Evolutionary conservation across 192 early-diverging fungal genomes (phyloP).

Genomic region (Coemansia sp.): DNA sequence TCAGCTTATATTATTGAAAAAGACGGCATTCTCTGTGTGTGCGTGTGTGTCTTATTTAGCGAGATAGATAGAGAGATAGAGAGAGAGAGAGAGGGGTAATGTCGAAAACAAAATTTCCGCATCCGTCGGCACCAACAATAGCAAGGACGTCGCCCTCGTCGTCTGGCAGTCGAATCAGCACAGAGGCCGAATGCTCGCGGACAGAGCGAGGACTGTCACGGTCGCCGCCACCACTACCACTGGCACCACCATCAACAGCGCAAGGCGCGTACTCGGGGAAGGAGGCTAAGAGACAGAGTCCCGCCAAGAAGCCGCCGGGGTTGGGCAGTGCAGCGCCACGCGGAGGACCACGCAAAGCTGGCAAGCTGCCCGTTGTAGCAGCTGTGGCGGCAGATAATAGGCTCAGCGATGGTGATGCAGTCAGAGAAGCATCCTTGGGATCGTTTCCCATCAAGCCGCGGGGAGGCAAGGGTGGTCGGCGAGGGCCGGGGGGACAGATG

Average conservation of each 20-base stretch:
- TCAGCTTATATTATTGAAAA: too few species aligned
- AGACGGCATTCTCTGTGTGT: too few species aligned
- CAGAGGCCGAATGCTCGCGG: not conserved
- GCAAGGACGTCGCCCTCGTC: constrained; percentile 5
- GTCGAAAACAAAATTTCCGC: constrained; percentile 53
- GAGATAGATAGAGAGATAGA: too few species aligned
- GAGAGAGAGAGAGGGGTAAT: constrained; percentile 7
- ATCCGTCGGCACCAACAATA: constrained; percentile 56
- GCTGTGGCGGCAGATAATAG: not conserved
- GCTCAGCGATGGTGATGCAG: too few species aligned
- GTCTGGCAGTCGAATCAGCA: not conserved
- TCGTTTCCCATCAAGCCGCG: too few species aligned
- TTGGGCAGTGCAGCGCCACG: not conserved
- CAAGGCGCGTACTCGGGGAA: too few species aligned
- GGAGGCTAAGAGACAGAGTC: too few species aligned
- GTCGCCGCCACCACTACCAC: not conserved
- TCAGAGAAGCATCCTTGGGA: too few species aligned
- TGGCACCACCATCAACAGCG: too few species aligned
- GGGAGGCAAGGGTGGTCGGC: too few species aligned
- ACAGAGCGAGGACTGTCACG: not conserved
- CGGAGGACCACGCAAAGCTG: not conserved
- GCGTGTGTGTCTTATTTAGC: too few species aligned
- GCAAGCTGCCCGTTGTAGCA: not conserved
- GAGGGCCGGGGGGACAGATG: too few species aligned
- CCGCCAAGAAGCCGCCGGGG: not conserved